Conservation (phyloP, 2,329 filamentous ascomycete species). For the Talaromyces marneffei region DNA sequence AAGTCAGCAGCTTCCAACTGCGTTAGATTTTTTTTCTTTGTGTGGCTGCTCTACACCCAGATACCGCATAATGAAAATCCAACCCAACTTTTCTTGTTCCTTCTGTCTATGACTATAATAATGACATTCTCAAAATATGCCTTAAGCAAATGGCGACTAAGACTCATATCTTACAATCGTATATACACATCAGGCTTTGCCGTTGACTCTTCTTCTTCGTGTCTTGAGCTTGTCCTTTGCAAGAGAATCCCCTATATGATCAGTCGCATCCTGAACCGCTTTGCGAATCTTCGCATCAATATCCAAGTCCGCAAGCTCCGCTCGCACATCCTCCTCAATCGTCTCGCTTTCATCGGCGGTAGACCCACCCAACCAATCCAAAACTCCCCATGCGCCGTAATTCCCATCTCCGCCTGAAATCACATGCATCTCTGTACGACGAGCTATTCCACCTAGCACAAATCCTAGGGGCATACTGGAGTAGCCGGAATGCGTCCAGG, state of each 20-base stretch:
- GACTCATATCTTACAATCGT: not conserved
- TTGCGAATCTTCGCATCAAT: conserved; percentile 28
- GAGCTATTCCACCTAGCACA: conserved; percentile 54
- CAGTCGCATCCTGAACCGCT: conserved; percentile 28
- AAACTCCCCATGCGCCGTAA: conserved; percentile 41
- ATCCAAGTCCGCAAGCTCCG: conserved; percentile 33
- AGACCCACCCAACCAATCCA: conserved; percentile 42
- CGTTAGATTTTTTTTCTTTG: conserved; percentile 22
- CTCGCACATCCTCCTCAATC: conserved; percentile 46
- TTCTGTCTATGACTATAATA: not conserved
- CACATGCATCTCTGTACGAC: conserved; percentile 52
- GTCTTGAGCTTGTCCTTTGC: conserved; percentile 10
- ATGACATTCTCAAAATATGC: not conserved
- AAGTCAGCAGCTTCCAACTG: conserved; percentile 26
- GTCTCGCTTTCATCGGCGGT: conserved; percentile 31
- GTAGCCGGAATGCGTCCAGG: conserved; percentile 57
- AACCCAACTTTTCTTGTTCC: conserved; percentile 12
- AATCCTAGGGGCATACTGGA: conserved; percentile 53
- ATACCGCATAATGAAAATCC: conserved; percentile 14
- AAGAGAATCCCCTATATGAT: conserved; percentile 19
- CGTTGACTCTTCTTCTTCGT: conserved; percentile 2
- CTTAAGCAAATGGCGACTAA: not conserved
- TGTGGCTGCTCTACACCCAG: conserved; percentile 21
- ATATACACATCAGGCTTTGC: conserved; percentile 5
- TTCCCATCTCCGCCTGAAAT: conserved; percentile 42